Evolutionary conservation across 495 filamentous ascomycete species (phyloP).

Genomic region (Aeminium ludgeri): DNA sequence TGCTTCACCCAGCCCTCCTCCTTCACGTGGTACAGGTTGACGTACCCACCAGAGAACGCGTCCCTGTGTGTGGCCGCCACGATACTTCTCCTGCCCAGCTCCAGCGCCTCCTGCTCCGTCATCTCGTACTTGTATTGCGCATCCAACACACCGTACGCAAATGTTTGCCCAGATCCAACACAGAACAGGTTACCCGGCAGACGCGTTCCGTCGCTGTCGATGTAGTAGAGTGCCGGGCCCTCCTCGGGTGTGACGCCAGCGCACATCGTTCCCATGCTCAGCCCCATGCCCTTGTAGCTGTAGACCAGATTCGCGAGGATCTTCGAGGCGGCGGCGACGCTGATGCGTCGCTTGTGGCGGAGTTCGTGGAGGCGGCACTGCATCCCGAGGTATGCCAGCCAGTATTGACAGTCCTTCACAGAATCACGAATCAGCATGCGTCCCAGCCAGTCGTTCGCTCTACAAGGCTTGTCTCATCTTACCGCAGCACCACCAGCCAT

Average conservation of each 20-base stretch:
- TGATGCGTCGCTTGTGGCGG: conserved; percentile 95
- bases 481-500: conserved; percentile 97
- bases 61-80: conserved; percentile 95
- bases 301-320: conserved; percentile 97
- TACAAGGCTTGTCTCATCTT: too few relatives aligned
- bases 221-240: conserved; percentile 95
- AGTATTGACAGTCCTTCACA: conserved; percentile 87
- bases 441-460: too few relatives aligned
- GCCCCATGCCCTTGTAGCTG: conserved; percentile 91
- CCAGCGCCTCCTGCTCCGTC: conserved; percentile 68
- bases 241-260: conserved; percentile 92
- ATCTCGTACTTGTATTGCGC: conserved; percentile 86
- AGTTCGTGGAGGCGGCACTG: conserved; percentile 98
- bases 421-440: neutral
- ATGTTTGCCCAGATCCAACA: conserved; percentile 94
- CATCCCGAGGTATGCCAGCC: conserved; percentile 96
- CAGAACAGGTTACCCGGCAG: conserved; percentile 92
- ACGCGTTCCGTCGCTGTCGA: conserved; percentile 92
- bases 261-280: conserved; percentile 99
- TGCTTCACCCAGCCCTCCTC: conserved; percentile 97
- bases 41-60: conserved; percentile 93
- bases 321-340: conserved; percentile 91
- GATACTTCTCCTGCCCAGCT: conserved; percentile 78
- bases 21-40: conserved; percentile 98
- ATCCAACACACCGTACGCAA: conserved; percentile 94